A percentile compares a stretch with the other conserved stretches of the same genome.
Evolutionary conservation across 306 rosid genomes (phyloP).

Genomic region (Corylus americana): DNA sequence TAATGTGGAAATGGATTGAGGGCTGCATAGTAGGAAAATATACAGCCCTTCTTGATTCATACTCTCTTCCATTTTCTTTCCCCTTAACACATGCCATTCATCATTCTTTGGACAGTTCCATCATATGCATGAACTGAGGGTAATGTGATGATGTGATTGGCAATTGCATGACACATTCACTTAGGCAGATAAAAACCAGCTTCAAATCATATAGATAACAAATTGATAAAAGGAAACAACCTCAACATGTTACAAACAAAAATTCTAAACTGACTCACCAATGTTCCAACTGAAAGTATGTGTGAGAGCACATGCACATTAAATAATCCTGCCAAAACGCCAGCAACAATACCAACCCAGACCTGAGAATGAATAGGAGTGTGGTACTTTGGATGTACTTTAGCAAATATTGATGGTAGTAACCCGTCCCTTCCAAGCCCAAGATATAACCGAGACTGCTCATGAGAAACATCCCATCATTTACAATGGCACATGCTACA

Average conservation of each 20-base stretch:
- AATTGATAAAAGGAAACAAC: conserved; percentile 8
- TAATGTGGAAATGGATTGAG: too few species aligned
- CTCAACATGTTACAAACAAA: conserved; percentile 18
- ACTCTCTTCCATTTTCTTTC: too few species aligned
- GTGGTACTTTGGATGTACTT: conserved; percentile 64
- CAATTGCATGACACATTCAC: background rate
- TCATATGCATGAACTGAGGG: background rate
- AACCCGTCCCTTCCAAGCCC: conserved; percentile 98
- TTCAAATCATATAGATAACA: background rate
- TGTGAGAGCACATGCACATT: conserved; percentile 80
- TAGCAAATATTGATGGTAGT: conserved; percentile 78
- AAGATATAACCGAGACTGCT: conserved; percentile 93
- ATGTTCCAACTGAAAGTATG: conserved; percentile 92
- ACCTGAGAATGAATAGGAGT: conserved; percentile 91
- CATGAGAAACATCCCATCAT: conserved; percentile 40
- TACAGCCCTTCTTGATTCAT: too few species aligned
- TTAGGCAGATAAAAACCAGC: background rate
- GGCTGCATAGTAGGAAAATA: too few species aligned
- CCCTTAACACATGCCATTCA: background rate
- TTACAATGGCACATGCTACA: conserved; percentile 32
- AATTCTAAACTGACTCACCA: conserved; percentile 59
- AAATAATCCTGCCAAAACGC: conserved; percentile 75
- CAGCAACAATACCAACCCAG: conserved; percentile 91
- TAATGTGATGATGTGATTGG: background rate
- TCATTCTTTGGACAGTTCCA: background rate